Base-by-base conservation (phyloP, 208 protist species). In the Trypanosoma mega region DNA sequence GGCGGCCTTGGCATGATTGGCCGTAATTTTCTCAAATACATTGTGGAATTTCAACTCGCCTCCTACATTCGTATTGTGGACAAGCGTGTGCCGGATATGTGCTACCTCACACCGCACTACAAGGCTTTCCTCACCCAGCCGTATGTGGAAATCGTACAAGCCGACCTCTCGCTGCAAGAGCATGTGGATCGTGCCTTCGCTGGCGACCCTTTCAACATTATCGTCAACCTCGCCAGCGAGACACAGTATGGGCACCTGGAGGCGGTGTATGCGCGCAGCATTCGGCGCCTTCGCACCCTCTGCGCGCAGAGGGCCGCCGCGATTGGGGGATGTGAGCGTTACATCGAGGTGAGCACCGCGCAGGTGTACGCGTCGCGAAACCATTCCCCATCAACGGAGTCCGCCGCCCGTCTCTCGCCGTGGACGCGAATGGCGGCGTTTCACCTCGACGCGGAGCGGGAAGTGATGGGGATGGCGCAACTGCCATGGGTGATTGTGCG, bases 1-100 rank as follows among this genome's bases (percentile, higher is more conserved):
- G 84, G 87, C 23, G 84, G 89, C 27, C 60, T 80, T 11, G 96
- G 96, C 20, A 97, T 97, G 77, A 79, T 98, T 43, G 96, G 87
- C 9, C 66, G 90, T 31, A 83, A 98, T 65, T 52, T 98, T 8
- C 76, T 97, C 9, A 76, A 78, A 34, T 92, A 92, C 46, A 62
- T 86, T 31, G 43, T 75, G 3, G 71, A 73, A 12, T 65, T 71
- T 45, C n/a, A 74, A 9, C 59, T 86, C 21, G 72, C 58, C 1
- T 63, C 44, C 8, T 49, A 67, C 16, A 58, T 82, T 43, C 65
- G 80, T 27, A 66, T 77, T 7, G 79, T 64, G 16, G 80, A 85
- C 37, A 87, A 87, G 63, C 43, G 55, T n/a, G 46, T 76, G 20
- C 69, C 74, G 16, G 53, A 49, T 11, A 79, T 79, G 47, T 68